phyloP scores from a whole-genome alignment of 371 early-diverging fungal species.

The Syncephalis fuscata region DNA sequence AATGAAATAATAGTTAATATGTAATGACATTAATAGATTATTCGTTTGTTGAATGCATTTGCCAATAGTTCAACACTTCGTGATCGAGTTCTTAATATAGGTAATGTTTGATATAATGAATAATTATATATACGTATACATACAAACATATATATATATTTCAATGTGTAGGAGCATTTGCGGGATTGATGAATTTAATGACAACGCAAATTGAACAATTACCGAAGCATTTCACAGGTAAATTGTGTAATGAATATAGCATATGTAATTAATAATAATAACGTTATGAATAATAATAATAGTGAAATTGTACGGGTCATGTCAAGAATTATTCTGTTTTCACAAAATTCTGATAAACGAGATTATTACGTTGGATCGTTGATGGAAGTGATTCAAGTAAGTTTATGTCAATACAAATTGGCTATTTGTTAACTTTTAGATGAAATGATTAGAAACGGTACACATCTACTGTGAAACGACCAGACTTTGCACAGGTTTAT shows the following conservation, averaged over 20 bases:
- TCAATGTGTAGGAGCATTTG: slow-evolving; percentile 24
- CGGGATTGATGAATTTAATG: slow-evolving; percentile 34
- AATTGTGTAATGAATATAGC: too few relatives aligned
- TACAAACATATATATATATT: not conserved
- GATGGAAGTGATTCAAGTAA: slow-evolving; percentile 21
- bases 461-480: slow-evolving; percentile 27
- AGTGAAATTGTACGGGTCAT: slow-evolving; percentile 49
- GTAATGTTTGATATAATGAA: not conserved
- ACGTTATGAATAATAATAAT: not conserved
- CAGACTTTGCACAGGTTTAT: slow-evolving; percentile 34
- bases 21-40: not conserved
- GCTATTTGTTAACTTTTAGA: not conserved
- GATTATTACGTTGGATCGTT: slow-evolving; percentile 34
- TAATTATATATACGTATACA: not conserved
- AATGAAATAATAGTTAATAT: not conserved
- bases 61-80: not conserved
- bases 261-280: too few relatives aligned
- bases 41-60: not conserved
- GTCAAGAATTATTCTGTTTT: slow-evolving; percentile 39
- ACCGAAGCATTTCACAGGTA: slow-evolving; percentile 44
- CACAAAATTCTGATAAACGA: slow-evolving; percentile 22
- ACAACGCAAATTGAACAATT: slow-evolving; percentile 35
- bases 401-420: not conserved
- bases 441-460: slow-evolving; percentile 20
- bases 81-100: not conserved